These are phyloP conservation scores for Suillus plorans DNA, from an alignment of 768 basidiomycete species.

Conservation along the genomic window DNA sequence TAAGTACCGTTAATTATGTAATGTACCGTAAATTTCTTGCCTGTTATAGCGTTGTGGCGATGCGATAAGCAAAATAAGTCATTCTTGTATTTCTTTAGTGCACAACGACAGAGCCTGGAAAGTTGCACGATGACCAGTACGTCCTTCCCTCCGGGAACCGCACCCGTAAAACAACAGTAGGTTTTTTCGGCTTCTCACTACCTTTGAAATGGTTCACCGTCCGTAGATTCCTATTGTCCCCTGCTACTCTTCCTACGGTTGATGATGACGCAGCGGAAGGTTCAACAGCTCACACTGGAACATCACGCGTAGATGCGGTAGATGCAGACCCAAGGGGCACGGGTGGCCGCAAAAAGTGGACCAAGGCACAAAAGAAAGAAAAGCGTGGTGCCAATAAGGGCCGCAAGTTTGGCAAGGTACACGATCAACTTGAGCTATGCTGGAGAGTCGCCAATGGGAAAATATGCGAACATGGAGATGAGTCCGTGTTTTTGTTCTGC, in stretches of 20 bases:
- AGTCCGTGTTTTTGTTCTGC: constrained; percentile 41
- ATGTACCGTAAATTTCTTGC: no score
- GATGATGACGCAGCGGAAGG: constrained; percentile 72
- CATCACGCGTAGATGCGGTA: constrained; percentile 24
- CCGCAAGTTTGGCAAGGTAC: constrained; percentile 71
- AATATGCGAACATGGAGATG: constrained; percentile 67
- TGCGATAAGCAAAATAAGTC: background rate
- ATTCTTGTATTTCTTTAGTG: background rate
- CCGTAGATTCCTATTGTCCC: constrained; percentile 41
- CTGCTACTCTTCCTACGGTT: constrained; percentile 24
- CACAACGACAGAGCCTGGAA: background rate
- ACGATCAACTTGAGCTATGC: constrained; percentile 83
- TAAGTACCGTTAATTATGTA: no score
- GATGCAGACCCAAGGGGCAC: constrained; percentile 34
- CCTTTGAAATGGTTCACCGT: constrained; percentile 3
- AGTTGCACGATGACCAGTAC: constrained; percentile 11
- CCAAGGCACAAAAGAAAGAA: constrained; percentile 70
- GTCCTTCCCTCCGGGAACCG: constrained; percentile 41
- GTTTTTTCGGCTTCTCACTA: constrained; percentile 10
- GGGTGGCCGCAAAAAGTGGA: constrained; percentile 40
- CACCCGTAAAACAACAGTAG: constrained; percentile 54
- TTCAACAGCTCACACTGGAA: constrained; percentile 35
- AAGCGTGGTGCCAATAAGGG: constrained; percentile 83
- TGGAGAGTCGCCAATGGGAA: constrained; percentile 72
- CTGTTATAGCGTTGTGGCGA: background rate